These are phyloP conservation scores for Cryptococcus sp. DNA, from an alignment of 1,284 basidiomycete genomes.

Conservation along the genomic window DNA sequence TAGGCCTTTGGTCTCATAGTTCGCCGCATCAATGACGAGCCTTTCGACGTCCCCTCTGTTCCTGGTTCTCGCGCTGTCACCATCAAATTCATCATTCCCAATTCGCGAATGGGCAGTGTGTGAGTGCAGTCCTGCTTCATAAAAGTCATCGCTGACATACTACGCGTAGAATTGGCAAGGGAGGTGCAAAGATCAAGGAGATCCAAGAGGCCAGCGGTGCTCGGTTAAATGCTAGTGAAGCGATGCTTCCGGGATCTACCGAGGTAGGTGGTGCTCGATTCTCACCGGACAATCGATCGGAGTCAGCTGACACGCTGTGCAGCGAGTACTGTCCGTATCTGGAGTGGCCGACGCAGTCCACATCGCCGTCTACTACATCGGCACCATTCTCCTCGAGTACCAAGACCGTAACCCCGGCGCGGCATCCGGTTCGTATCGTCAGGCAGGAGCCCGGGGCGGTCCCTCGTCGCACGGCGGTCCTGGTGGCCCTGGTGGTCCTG, in stretches of 20 bases:
- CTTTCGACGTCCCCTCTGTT: slow-evolving; percentile 94
- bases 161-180: slow-evolving; percentile 75
- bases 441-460: slow-evolving; percentile 28
- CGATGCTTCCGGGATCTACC: slow-evolving; percentile 98
- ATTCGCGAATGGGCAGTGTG: slow-evolving; percentile 98
- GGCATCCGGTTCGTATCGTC: slow-evolving; percentile 46
- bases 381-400: slow-evolving; percentile 93
- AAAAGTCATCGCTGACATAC: slow-evolving; percentile 1
- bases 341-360: slow-evolving; percentile 99
- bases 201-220: slow-evolving; percentile 99
- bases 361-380: slow-evolving; percentile 98
- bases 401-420: slow-evolving; percentile 66
- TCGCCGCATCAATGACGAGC: slow-evolving; percentile 98
- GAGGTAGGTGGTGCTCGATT: slow-evolving; percentile 64
- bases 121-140: slow-evolving; percentile 24
- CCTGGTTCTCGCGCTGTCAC: slow-evolving; percentile 97
- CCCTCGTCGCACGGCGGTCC: slow-evolving; percentile 30
- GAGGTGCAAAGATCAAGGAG: slow-evolving; percentile 98
- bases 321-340: slow-evolving; percentile 94
- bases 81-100: slow-evolving; percentile 99
- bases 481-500: slow-evolving; percentile 13
- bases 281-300: background rate
- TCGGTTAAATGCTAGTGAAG: slow-evolving; percentile 91
- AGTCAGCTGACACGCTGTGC: slow-evolving; percentile 14
- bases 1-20: slow-evolving; percentile 99